Percentiles rank a stretch among this genome's conserved stretches.
Evolutionary conservation across 2,329 filamentous ascomycete species (phyloP).

Genomic region (Ilyonectria destructans): DNA sequence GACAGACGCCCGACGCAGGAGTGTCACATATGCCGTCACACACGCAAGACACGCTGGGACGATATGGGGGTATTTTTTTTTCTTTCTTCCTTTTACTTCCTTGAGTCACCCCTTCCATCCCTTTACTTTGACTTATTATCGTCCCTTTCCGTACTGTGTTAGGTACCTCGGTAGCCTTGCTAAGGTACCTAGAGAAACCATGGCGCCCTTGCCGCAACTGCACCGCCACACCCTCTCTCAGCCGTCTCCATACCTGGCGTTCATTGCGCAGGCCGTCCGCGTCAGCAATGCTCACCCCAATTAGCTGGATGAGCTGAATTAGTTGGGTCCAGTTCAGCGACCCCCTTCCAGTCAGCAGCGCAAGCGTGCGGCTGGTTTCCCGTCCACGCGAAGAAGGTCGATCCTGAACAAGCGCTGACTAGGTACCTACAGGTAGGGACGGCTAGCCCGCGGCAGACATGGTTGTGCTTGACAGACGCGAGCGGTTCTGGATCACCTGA

Average conservation of each 20-base stretch:
- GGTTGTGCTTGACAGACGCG: conserved; percentile 7
- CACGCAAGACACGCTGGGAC: conserved; percentile 4
- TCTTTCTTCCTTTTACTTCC: background rate
- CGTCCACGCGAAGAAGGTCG: background rate
- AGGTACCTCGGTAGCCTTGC: too few relatives aligned
- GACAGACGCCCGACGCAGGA: conserved; percentile 35
- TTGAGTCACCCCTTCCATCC: background rate
- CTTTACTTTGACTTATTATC: conserved; percentile 3
- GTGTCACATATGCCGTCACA: conserved; percentile 27
- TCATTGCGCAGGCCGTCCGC: conserved; percentile 7
- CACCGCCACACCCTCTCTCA: conserved; percentile 1
- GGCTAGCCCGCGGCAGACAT: background rate
- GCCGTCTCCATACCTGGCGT: background rate
- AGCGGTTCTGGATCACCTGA: conserved; percentile 1
- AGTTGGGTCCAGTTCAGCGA: background rate
- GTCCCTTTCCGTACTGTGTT: too few relatives aligned
- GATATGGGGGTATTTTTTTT: too few relatives aligned
- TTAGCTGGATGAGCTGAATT: background rate
- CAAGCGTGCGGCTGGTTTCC: background rate
- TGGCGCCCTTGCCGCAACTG: conserved; percentile 25
- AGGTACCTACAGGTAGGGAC: too few relatives aligned
- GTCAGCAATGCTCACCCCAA: conserved; percentile 24
- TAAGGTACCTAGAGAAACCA: background rate
- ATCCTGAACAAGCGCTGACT: background rate
- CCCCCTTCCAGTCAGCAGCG: conserved; percentile 1